Evolutionary conservation across 371 early-diverging fungal genomes (phyloP), one percentile per base, ranked within the genome.

Genomic region (Mucor lusitanicus): DNA sequence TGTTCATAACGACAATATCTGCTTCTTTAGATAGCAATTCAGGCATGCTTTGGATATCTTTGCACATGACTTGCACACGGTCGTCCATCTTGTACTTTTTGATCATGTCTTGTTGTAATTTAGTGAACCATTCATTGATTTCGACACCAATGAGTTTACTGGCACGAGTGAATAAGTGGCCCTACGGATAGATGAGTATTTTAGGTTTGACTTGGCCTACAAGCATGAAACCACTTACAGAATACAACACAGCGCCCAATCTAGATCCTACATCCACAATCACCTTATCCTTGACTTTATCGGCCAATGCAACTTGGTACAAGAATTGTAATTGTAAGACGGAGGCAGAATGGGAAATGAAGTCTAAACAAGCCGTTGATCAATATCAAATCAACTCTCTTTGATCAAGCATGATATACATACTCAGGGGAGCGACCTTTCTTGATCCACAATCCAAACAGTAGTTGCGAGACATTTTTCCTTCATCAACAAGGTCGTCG

Each of bases 231-330:
- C 0, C 13, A 37, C 79, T 72, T 80, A 86, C 89, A 39, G 84
- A 69, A 64, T 89, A 89, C 8, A 89, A 74, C 8, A 88, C 88
- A 39, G 88, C 90, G 13, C 90, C 90, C 30, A 87, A 70, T 58
- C 90, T 76, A n/a, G 87, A 88, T 27, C 90, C 90, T 42, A 89
- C 79, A 72, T 89, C 88, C 7, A 89, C 79, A 59, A 89, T 72
- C 23, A 81, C 80, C 64, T 86, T 87, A 58, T 78, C 79, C 57
- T 82, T 82, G 25, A 68, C 60, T 65, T 74, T 80, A 67, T 82
- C 76, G 53, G 80, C 83, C 48, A 87, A 64, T 48, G 76, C 75
- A 13, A 84, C 85, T 59, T 86, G 86, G 68, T 86, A 88, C 32
- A 90, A 64, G 67, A 83, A 88, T 56, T 86, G 88, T 28, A 88